Percentiles rank a stretch among this genome's conserved stretches.
phyloP scores from a whole-genome alignment of 257 asterid species.

The Solanum pennellii region DNA sequence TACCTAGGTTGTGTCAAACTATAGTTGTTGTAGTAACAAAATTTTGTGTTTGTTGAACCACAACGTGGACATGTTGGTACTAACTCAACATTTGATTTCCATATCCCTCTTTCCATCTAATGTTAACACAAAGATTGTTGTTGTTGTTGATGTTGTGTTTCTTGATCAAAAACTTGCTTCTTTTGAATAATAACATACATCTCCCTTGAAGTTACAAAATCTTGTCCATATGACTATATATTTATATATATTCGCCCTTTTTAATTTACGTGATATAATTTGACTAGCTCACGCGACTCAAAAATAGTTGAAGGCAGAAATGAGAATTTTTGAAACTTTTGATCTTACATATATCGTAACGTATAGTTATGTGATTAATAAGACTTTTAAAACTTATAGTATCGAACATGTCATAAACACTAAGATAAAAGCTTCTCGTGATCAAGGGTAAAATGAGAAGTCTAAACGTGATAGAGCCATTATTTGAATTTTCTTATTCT shows the following conservation, averaged over 20 bases:
- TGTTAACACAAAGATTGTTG: background rate
- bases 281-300: background rate
- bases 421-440: background rate
- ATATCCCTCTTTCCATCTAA: constrained; percentile 42
- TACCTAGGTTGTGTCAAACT: constrained; percentile 74
- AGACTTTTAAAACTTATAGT: background rate
- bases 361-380: background rate
- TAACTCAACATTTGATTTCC: constrained; percentile 37
- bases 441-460: background rate
- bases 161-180: background rate
- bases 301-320: background rate
- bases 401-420: background rate
- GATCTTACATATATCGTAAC: background rate
- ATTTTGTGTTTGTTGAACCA: constrained; percentile 69
- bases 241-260: background rate
- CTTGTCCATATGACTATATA: background rate
- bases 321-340: background rate
- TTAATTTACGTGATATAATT: background rate
- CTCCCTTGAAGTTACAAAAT: background rate
- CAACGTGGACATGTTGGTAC: constrained; percentile 71
- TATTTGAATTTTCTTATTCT: background rate
- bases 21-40: constrained; percentile 79
- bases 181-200: background rate
- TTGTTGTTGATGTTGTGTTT: background rate
- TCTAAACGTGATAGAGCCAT: background rate